Conservation (phyloP, 2,329 filamentous ascomycete genomes). For the Tolypocladium cylindrosporum region DNA sequence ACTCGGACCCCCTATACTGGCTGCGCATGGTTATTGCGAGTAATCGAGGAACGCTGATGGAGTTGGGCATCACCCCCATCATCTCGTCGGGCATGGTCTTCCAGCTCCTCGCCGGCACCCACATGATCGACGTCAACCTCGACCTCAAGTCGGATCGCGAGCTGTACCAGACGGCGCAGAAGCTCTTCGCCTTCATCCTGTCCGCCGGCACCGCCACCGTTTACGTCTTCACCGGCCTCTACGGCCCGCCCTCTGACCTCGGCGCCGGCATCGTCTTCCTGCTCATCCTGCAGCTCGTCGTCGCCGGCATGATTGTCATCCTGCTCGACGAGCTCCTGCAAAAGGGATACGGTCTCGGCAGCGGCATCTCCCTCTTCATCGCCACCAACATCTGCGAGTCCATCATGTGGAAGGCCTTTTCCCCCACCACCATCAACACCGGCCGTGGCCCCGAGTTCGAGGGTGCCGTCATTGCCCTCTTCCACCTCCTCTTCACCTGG, state of each 20-base stretch:
- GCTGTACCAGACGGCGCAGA: slow-evolving; percentile 99
- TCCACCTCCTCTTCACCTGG: slow-evolving; percentile 98
- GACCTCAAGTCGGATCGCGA: slow-evolving; percentile 99
- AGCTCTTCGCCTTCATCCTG: slow-evolving; percentile 95
- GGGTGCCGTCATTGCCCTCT: slow-evolving; percentile 93
- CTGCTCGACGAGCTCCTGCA: slow-evolving; percentile 97
- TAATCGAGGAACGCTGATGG: slow-evolving; percentile 95
- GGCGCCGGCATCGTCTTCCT: slow-evolving; percentile 97
- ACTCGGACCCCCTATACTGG: slow-evolving; percentile 98
- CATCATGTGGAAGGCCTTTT: slow-evolving; percentile 99
- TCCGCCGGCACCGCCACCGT: slow-evolving; percentile 96
- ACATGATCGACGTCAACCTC: slow-evolving; percentile 99
- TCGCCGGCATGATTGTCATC: slow-evolving; percentile 97
- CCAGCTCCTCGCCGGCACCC: slow-evolving; percentile 97
- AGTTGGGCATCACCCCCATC: slow-evolving; percentile 94
- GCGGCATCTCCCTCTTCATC: slow-evolving; percentile 98
- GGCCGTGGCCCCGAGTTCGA: slow-evolving; percentile 98
- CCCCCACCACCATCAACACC: slow-evolving; percentile 97
- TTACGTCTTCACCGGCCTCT: slow-evolving; percentile 96
- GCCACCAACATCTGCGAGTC: slow-evolving; percentile 99
- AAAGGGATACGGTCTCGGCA: slow-evolving; percentile 98
- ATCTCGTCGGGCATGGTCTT: slow-evolving; percentile 99
- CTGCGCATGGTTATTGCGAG: slow-evolving; percentile 99
- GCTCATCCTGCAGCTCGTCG: slow-evolving; percentile 92
- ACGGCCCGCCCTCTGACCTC: slow-evolving; percentile 91